These are phyloP conservation scores for Suillus occidentalis DNA, from an alignment of 768 basidiomycete genomes.

Conservation along the genomic window DNA sequence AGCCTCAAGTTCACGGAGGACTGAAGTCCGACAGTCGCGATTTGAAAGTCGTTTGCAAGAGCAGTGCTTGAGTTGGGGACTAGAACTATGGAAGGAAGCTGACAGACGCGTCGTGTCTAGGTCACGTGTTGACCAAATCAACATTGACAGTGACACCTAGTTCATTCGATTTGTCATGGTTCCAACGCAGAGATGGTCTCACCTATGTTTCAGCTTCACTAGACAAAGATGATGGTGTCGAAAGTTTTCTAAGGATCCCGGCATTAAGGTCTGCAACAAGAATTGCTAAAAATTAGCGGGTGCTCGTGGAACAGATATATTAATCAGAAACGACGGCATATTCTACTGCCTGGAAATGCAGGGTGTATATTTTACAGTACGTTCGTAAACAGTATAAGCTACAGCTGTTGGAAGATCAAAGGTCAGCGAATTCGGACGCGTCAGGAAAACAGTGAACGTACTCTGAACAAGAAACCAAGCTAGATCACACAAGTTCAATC, in stretches of 20 bases:
- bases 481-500: slow-evolving; percentile 17
- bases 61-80: not conserved
- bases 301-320: not conserved
- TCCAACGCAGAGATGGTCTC: not conserved
- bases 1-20: not conserved
- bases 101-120: not conserved
- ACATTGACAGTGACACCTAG: no score
- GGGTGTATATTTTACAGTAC: not conserved
- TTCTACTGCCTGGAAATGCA: not conserved
- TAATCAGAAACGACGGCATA: not conserved
- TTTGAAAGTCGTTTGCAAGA: not conserved
- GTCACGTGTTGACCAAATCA: not conserved
- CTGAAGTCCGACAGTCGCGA: not conserved
- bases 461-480: slow-evolving; percentile 49
- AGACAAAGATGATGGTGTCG: not conserved
- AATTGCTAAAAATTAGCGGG: not conserved
- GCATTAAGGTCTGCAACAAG: not conserved
- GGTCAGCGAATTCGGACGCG: not conserved
- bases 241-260: not conserved
- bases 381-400: not conserved
- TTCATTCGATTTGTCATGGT: not conserved
- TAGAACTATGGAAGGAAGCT: not conserved
- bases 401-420: not conserved
- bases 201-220: not conserved
- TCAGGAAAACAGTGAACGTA: slow-evolving; percentile 21